Evolutionary conservation across 2,329 filamentous ascomycete species (phyloP).

Genomic region (Botryosphaeria dothidea): DNA sequence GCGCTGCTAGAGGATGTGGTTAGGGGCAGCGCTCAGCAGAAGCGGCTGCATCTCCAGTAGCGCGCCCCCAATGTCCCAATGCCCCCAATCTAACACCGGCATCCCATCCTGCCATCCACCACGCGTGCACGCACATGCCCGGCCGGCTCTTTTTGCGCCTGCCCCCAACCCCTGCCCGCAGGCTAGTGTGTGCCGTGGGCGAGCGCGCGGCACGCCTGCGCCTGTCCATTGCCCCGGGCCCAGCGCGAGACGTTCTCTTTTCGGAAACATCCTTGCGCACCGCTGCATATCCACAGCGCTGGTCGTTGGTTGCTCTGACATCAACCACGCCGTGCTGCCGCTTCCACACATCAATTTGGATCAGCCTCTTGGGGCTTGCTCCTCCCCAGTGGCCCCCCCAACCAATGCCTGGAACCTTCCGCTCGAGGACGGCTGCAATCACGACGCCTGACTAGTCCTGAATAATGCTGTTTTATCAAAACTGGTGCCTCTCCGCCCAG

Average conservation of each 20-base stretch:
- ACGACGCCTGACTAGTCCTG: constrained; percentile 27
- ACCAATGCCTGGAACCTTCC: constrained; percentile 40
- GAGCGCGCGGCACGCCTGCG: constrained; percentile 14
- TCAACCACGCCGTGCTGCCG: constrained; percentile 19
- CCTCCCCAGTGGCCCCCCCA: constrained; percentile 12
- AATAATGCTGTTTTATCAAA: constrained; percentile 42
- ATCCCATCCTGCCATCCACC: constrained; percentile 17
- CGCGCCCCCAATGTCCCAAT: constrained; percentile 2
- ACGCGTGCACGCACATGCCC: constrained; percentile 17
- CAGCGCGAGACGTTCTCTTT: constrained; percentile 18
- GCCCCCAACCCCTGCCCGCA: constrained; percentile 7
- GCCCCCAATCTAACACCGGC: constrained; percentile 17
- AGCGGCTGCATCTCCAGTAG: constrained; percentile 15
- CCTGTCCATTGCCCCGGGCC: constrained; percentile 12
- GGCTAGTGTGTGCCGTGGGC: constrained; percentile 13
- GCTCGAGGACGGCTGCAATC: constrained; percentile 25
- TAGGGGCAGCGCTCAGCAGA: constrained; percentile 11
- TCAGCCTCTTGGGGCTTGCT: constrained; percentile 38
- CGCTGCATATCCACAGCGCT: constrained; percentile 20
- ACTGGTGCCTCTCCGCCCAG: constrained; percentile 35
- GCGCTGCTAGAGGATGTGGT: constrained; percentile 16
- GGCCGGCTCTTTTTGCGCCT: constrained; percentile 18
- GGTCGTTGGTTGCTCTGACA: constrained; percentile 21
- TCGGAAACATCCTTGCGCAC: constrained; percentile 15
- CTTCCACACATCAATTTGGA: constrained; percentile 33